phyloP scores from a whole-genome alignment of 345 rosid species.

The Viola odorata region DNA sequence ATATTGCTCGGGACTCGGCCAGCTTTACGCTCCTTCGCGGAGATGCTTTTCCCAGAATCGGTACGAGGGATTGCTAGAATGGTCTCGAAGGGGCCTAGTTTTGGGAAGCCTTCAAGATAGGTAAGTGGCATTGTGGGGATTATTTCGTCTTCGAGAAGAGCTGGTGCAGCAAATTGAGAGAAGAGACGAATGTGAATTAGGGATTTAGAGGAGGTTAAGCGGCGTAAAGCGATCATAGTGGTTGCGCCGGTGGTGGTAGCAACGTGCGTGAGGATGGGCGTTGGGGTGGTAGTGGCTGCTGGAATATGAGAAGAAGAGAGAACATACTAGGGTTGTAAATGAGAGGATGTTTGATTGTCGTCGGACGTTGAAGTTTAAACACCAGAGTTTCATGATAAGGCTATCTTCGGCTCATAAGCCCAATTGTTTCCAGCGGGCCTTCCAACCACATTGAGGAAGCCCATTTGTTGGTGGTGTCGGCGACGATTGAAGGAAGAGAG shows the following conservation, averaged over 20 bases:
- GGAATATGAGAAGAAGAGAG: no score
- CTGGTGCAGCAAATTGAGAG: conserved; percentile 51
- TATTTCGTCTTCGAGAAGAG: conserved; percentile 15
- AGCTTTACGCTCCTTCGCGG: conserved; percentile 68
- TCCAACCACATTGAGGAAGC: no score
- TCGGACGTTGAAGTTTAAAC: no score
- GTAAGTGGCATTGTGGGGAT: conserved; percentile 6
- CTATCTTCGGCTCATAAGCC: no score
- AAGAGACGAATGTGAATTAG: conserved; percentile 34
- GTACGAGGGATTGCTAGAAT: conserved; percentile 69
- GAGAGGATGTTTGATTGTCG: no score
- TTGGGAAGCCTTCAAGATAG: conserved; percentile 57
- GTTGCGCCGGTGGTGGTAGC: neutral
- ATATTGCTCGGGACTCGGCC: conserved; percentile 78
- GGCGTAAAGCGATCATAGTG: conserved; percentile 52
- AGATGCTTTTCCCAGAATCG: conserved; percentile 49
- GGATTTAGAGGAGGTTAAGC: conserved; percentile 37
- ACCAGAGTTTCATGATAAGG: no score
- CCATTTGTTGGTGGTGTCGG: no score
- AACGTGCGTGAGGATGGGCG: no score
- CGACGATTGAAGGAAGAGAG: no score
- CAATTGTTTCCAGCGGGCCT: no score
- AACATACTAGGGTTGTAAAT: no score
- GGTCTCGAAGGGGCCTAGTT: conserved; percentile 72
- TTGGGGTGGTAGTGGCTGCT: no score